Evolutionary conservation across 1,284 basidiomycete species (phyloP).

Genomic region (Apiotrichum domesticum): DNA sequence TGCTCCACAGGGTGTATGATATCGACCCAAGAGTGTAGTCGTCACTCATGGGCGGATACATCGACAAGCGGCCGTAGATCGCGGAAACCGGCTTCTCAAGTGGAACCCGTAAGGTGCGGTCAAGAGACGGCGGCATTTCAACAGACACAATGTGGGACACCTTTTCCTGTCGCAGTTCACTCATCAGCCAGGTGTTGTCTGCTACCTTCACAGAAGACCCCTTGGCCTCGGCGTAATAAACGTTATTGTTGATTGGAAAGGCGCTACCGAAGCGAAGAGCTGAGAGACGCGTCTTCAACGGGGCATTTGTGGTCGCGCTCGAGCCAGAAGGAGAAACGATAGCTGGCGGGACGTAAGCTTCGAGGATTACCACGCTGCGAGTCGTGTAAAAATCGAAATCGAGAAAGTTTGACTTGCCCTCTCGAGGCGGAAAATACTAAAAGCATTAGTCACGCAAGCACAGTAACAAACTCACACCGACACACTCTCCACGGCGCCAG

Average conservation of each 20-base stretch:
- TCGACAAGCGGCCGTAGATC: background rate
- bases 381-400: constrained; percentile 6
- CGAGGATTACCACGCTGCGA: constrained; percentile 1
- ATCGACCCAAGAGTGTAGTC: background rate
- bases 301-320: background rate
- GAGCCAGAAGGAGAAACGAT: background rate
- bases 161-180: background rate
- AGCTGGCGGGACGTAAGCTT: background rate
- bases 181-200: background rate
- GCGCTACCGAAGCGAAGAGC: background rate
- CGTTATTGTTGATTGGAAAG: no score
- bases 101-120: background rate
- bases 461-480: background rate
- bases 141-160: background rate
- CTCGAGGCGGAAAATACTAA: background rate
- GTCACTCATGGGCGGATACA: background rate
- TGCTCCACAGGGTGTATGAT: constrained; percentile 1
- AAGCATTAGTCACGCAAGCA: no score
- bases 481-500: constrained; percentile 1
- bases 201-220: no score
- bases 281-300: background rate
- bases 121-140: background rate
- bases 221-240: no score
- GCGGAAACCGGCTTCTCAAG: background rate
- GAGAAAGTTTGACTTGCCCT: background rate